Evolutionary conservation across 345 rosid species (phyloP), one percentile per base, ranked within the genome.

Genomic region (Hibiscus trionum): DNA sequence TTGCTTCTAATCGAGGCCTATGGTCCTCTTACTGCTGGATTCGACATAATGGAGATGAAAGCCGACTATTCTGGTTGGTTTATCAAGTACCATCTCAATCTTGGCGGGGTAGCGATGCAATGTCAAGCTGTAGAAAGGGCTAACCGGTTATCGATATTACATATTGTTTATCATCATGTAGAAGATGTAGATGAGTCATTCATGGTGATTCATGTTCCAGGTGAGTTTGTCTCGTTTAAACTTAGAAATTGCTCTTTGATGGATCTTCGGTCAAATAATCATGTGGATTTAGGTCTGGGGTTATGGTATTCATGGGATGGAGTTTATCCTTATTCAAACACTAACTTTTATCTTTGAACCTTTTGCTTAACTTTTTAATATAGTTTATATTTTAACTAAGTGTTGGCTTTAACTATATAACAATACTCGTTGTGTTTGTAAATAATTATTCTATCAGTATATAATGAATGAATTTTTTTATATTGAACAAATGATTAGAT

Each of bases 71-170:
- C 76, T 4, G 39, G 76, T 65, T 73, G 83, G 83, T 71, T 61
- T 44, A 68, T 74, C 26, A 80, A 80, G 77, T 77, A 80, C 80
- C 75, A 66, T 39, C 61, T 80, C 31, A 27, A 71, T 80, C 70
- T 80, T 27, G 49, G 24, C 11, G 37, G 0, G 33, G 10, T 76
- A 27, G 37, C 27, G 11, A 2, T 0, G 1, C 35, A 10, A 16
- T 26, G 21, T 26, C 11, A 4, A 10, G n/a, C 29, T 4, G 39
- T 24, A 44, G 6, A 11, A 55, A 70, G 46, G 2, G 8, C 10
- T 5, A 1, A 29, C 64, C 37, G 16, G 42, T 76, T 76, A 62
- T 60, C 78, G 17, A 29, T 52, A 4, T 46, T 39, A 9, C 46
- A 71, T 44, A 26, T 75, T 39, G 65, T 72, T 66, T 26, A 66